Percentiles rank a stretch among this genome's conserved stretches.
These are phyloP conservation scores for Bryum argenteum DNA, from an alignment of 225 moss, liverwort and hornwort species.

Conservation along the genomic window DNA sequence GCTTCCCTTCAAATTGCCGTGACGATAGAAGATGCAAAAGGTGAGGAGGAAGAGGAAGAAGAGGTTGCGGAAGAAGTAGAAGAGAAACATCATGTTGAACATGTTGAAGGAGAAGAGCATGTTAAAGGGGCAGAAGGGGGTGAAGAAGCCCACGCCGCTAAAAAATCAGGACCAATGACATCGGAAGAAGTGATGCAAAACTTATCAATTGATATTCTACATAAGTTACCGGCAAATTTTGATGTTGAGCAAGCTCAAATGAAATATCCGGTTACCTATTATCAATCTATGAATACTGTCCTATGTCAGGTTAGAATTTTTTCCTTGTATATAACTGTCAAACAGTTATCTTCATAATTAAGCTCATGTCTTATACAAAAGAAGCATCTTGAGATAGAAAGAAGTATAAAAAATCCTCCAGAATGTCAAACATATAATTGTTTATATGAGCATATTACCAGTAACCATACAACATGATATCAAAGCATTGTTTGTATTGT, in stretches of 20 bases:
- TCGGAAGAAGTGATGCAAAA: conserved; percentile 67
- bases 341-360: too few species aligned
- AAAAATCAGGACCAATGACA: conserved; percentile 45
- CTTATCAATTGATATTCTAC: conserved; percentile 58
- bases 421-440: too few species aligned
- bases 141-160: not conserved
- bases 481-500: too few species aligned
- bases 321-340: not conserved
- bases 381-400: too few species aligned
- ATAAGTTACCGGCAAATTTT: conserved; percentile 61
- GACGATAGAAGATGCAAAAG: conserved; percentile 50
- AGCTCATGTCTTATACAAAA: too few species aligned
- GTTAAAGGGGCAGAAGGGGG: not conserved
- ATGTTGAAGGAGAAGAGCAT: not conserved
- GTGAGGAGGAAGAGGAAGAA: conserved; percentile 19
- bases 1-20: conserved; percentile 67
- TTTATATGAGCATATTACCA: too few species aligned
- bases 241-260: conserved; percentile 73
- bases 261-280: conserved; percentile 75
- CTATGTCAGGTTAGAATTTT: conserved; percentile 59
- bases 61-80: fast-evolving
- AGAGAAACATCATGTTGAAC: not conserved
- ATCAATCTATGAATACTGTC: conserved; percentile 87
- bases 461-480: too few species aligned
- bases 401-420: too few species aligned